phyloP scores from a whole-genome alignment of 768 basidiomycete species.

The Austroboletus festivus region DNA sequence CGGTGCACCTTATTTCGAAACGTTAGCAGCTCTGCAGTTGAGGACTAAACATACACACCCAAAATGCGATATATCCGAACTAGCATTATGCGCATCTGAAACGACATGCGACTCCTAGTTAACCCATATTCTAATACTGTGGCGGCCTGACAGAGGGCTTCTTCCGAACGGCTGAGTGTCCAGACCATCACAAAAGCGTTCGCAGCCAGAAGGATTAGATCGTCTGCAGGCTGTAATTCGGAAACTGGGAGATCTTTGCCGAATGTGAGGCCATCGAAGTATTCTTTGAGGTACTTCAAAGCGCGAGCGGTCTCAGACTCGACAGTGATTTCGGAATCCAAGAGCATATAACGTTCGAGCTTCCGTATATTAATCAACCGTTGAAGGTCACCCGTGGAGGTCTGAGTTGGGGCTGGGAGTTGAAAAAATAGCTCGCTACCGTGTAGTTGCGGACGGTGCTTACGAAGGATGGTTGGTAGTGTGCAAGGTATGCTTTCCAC shows the following conservation, averaged over 20 bases:
- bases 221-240: conserved; percentile 86
- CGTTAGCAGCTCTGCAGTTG: background rate
- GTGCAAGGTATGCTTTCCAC: conserved; percentile 55
- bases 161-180: conserved; percentile 51
- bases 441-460: conserved; percentile 21
- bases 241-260: conserved; percentile 65
- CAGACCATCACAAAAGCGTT: conserved; percentile 66
- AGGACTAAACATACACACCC: conserved; percentile 41
- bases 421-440: conserved; percentile 17
- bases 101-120: conserved; percentile 72
- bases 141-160: conserved; percentile 61
- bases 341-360: conserved; percentile 60
- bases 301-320: conserved; percentile 57
- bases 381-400: conserved; percentile 52
- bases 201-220: conserved; percentile 72
- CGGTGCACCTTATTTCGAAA: conserved; percentile 55
- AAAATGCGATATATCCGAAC: conserved; percentile 81
- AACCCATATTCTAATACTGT: conserved; percentile 70
- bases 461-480: conserved; percentile 48
- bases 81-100: conserved; percentile 71
- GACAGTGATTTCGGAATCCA: conserved; percentile 45
- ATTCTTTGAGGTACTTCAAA: conserved; percentile 52
- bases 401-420: conserved; percentile 33
- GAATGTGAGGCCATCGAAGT: conserved; percentile 63
- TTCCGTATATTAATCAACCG: conserved; percentile 74